Base-by-base conservation (phyloP, 2,329 filamentous ascomycete genomes). In the Beauveria australis region DNA sequence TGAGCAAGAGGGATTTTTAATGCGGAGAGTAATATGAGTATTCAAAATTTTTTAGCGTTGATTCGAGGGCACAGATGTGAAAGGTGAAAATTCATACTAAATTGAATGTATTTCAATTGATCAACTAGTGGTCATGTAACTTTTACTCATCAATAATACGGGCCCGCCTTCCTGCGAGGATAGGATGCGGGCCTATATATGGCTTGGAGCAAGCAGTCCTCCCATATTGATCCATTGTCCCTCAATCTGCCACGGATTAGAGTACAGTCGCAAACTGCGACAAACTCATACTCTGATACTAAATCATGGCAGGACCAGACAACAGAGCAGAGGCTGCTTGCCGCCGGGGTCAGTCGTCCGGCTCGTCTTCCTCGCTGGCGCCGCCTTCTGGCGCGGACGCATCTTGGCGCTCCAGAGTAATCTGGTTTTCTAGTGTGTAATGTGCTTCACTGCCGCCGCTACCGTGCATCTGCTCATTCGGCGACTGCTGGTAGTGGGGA, bases 271-370 rank as follows among this genome's bases (percentile, higher is more conserved):
- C 40, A 37, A 53, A 30, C 28, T 19, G 26, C 46, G 60, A 56
- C 53, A 57, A 55, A 56, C 28, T 62, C 46, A 53, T 18, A 22
- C 12, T 18, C 14, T 10, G n/a, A 49, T 43, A 26, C 33, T 8
- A 3, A 37, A 62, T 67, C 67, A 73, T 71, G 69, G 72, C 76
- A 83, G 81, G 81, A 83, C 79, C 81, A 85, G 81, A 77, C 76
- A 80, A 83, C 81, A 86, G 85, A 83, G 84, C 82, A 81, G 83
- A 82, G 80, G 81, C 81, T 81, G 80, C 51, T 79, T 81, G 81
- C 80, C 79, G 71, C 78, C 76, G 65, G 68, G 68, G 77, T 78
- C 79, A 82, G 69, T 84, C 84, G 67, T 89, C 86, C 67, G 89
- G 84, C 64, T 86, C 84, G 70, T 82, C 79, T 63, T 88, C 87